phyloP scores from a whole-genome alignment of 345 rosid species.

The Populus simonii region DNA sequence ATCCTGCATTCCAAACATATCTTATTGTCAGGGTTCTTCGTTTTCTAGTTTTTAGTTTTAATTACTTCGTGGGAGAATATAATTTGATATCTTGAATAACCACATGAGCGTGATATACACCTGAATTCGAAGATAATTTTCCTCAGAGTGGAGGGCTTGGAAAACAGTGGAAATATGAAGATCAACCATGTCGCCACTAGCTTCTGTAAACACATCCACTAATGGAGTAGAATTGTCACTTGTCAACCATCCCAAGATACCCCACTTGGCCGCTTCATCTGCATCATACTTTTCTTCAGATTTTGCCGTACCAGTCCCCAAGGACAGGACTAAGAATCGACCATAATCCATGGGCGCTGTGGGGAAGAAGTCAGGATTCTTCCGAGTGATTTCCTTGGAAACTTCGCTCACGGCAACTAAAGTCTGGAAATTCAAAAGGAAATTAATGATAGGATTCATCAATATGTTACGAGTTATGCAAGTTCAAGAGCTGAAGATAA shows the following conservation, averaged over 20 bases:
- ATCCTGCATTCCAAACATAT: background rate
- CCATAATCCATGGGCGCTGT: slow-evolving; percentile 45
- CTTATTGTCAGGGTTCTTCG: no score
- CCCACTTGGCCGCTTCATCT: slow-evolving; percentile 52
- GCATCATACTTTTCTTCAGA: slow-evolving; percentile 42
- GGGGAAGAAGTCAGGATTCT: slow-evolving; percentile 38
- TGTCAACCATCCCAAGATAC: slow-evolving; percentile 60
- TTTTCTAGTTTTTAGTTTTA: no score
- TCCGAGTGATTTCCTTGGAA: slow-evolving; percentile 37
- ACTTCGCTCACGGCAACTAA: slow-evolving; percentile 54
- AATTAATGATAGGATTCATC: no score
- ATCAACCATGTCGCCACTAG: slow-evolving; percentile 51
- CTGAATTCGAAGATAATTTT: slow-evolving; percentile 53
- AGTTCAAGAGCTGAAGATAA: background rate
- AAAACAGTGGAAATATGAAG: slow-evolving; percentile 49
- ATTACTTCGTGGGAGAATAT: background rate
- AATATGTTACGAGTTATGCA: no score
- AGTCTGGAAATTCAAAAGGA: slow-evolving; percentile 16
- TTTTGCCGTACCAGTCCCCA: slow-evolving; percentile 55
- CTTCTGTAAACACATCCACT: slow-evolving; percentile 39
- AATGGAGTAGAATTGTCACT: slow-evolving; percentile 46
- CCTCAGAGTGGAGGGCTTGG: slow-evolving; percentile 41
- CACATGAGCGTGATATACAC: slow-evolving; percentile 7
- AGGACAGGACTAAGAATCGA: slow-evolving; percentile 50
- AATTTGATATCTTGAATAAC: background rate